A percentile compares a stretch with the other conserved stretches of the same genome.
Conservation (phyloP, 148 eudicot genomes). For the Agrostemma githago region DNA sequence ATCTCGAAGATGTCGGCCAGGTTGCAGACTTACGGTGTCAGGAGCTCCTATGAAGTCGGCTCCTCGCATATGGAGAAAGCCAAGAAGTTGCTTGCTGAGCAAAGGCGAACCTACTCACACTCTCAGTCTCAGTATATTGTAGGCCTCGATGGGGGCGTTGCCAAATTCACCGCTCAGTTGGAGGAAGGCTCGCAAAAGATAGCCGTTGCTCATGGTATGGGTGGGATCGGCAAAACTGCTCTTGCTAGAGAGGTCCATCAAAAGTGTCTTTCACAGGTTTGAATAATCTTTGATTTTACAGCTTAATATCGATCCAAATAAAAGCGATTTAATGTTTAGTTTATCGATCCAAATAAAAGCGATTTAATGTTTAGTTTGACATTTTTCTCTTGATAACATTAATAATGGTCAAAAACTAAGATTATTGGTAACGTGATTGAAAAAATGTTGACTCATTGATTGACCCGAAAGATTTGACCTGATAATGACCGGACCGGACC, state of each 20-base stretch:
- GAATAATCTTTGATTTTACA: no score
- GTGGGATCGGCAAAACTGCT: conserved; percentile 27
- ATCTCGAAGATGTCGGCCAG: conserved; percentile 10
- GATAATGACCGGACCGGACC: no score
- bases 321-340: no score
- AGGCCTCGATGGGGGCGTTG: background rate
- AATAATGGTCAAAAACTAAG: no score
- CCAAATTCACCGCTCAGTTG: background rate
- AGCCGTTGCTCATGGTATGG: conserved; percentile 22
- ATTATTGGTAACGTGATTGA: no score
- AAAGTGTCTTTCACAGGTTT: background rate
- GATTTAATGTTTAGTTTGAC: no score
- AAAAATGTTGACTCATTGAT: no score
- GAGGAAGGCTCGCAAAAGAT: background rate
- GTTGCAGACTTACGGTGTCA: conserved; percentile 17
- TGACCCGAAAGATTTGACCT: no score
- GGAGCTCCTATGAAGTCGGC: background rate
- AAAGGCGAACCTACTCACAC: conserved; percentile 9
- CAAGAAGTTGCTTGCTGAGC: background rate
- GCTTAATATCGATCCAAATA: no score
- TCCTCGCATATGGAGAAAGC: background rate
- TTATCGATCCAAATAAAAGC: no score
- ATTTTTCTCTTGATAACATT: no score
- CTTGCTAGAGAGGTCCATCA: conserved; percentile 22
- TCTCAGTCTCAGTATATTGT: background rate